Percentiles rank a stretch among this genome's conserved stretches.
phyloP scores from a whole-genome alignment of 148 eudicot genomes.

The Selenicereus undatus region DNA sequence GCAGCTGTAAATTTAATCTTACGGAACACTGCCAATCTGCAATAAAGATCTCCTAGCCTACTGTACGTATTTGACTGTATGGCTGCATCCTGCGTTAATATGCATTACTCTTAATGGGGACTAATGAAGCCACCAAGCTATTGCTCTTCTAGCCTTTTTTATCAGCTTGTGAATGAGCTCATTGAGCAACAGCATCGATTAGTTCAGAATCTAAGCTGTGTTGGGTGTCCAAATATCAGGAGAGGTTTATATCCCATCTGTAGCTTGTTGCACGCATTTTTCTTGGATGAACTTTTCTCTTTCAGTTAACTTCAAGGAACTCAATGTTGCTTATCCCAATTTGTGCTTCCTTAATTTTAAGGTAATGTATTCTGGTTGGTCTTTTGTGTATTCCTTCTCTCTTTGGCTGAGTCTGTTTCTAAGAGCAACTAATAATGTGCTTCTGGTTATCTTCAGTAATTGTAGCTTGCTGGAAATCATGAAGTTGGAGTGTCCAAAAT shows the following conservation, averaged over 20 bases:
- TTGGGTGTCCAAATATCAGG: constrained; percentile 83
- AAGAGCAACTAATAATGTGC: not conserved
- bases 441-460: constrained; percentile 45
- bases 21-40: constrained; percentile 85
- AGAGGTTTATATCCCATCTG: constrained; percentile 66
- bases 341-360: constrained; percentile 74
- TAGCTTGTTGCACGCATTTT: constrained; percentile 57
- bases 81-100: constrained; percentile 77
- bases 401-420: not conserved
- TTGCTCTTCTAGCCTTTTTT: constrained; percentile 13
- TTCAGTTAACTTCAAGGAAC: constrained; percentile 73
- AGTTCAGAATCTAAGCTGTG: constrained; percentile 82
- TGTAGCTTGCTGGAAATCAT: constrained; percentile 73
- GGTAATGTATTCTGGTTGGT: constrained; percentile 34
- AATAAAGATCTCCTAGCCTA: constrained; percentile 75
- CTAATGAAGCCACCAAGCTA: constrained; percentile 26
- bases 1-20: constrained; percentile 35
- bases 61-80: constrained; percentile 77
- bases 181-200: constrained; percentile 47
- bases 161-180: constrained; percentile 16
- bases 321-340: constrained; percentile 64
- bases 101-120: constrained; percentile 88
- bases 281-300: constrained; percentile 73
- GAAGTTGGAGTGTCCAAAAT: constrained; percentile 71
- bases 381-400: not conserved